Base-by-base conservation (phyloP, 2,329 filamentous ascomycete species). In the Monascus ruber region DNA sequence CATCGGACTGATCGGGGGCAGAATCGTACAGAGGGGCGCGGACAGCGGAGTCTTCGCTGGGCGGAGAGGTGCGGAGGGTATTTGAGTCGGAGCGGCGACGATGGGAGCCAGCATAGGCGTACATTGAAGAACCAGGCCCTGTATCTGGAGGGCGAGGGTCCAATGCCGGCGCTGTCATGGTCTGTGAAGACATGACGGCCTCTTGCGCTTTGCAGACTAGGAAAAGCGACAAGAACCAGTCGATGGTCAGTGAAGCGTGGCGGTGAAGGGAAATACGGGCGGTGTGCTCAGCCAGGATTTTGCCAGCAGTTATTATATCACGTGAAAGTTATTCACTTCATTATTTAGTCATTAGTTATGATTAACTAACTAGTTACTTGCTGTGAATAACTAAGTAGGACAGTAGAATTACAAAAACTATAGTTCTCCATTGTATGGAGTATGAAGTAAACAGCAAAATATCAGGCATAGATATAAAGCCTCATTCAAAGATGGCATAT, bases 81-180 rank as follows among this genome's bases (percentile, higher is more conserved):
- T 50, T 31, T 28, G 38, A 17, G 10, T 29, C 28, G 28, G 28
- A 6, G 6, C 10, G 28, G 10, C 10, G 28, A 6, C 6, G 3
- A 17, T 40, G 55, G 17, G 57, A 49, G 43, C 49, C 47, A 50
- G 53, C 50, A 56, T 62, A 62, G 46, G 64, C 60, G 53, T 61
- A 62, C 40, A 59, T 42, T 44, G 62, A 59, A 56, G 57, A 58
- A 46, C 63, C 56, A 44, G 57, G 54, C 45, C 59, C 62, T 52
- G 62, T 50, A 52, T 66, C 62, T 49, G 58, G 60, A 53, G 63
- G 63, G 51, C 58, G 58, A 62, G 63, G 63, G 53, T 63, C 61
- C 60, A 66, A 56, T 53, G 62, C 59, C 59, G 63, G 62, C 60
- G 63, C 62, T 55, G 62, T 64, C 63, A 66, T 64, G 60, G 62